Base-by-base conservation (phyloP, 2,329 filamentous ascomycete genomes). In the Neodidymelliopsis sp. region DNA sequence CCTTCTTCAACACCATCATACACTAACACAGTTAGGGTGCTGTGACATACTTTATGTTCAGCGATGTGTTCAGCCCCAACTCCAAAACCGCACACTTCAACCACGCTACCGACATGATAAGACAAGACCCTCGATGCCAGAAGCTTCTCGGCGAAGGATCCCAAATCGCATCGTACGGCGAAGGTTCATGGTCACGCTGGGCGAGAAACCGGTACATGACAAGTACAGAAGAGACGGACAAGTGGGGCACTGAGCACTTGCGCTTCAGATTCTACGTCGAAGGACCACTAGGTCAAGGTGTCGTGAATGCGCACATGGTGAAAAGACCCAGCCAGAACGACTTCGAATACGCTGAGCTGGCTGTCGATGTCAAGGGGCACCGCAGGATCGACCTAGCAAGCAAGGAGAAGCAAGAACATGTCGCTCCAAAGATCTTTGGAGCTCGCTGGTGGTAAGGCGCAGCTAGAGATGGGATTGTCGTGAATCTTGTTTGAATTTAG, bases 31-130 rank as follows among this genome's bases (percentile, higher is more conserved):
- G 12, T 15, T 60, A 91, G 88, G 85, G 85, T 53, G 86, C 85
- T n/a, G 88, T 97, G 8, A 81, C 81, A 44, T 70, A 69, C 60
- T 55, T 72, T 51, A 62, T 73, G 49, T 73, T 71, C 62, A 54
- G 59, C 53, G 69, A 72, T 53, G 65, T 73, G 58, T 65, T 73
- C 56, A 64, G 59, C 23, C 60, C 89, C 15, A 88, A 92, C 67
- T 94, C 90, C 77, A 92, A 91, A 74, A 93, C 88, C 12, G 84
- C 86, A 47, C 86, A 94, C 69, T 97, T 96, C 80, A 96, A 95
- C 75, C 87, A 89, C 56, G 90, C 90, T 1, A 88, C 95, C 36
- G 84, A 89, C 65, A 85, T 86, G 53, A 86, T 97, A 69, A 90
- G 87, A 69, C 80, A 82, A 41, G 88, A 95, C 66, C 71, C 82